Conservation (phyloP, 2,329 filamentous ascomycete genomes). For the Colletotrichum phormii region DNA sequence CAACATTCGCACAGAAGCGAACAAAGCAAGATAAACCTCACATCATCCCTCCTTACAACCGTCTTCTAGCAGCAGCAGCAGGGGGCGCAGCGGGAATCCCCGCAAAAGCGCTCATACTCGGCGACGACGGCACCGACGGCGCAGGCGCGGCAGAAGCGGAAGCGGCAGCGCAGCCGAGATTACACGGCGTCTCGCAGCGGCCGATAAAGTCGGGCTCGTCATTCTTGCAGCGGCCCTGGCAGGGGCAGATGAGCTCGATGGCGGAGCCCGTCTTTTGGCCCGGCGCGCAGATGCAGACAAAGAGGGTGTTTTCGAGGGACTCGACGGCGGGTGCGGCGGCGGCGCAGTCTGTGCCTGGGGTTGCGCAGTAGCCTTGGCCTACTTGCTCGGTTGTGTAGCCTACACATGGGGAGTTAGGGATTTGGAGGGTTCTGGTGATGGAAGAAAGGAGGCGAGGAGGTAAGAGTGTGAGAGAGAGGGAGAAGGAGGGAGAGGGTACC, state of each 20-base stretch:
- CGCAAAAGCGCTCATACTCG: not conserved
- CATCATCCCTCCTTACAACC: not conserved
- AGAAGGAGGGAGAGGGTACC: not conserved
- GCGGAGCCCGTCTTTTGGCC: constrained; percentile 47
- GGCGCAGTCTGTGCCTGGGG: constrained; percentile 49
- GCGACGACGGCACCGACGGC: not conserved
- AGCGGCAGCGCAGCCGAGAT: constrained; percentile 45
- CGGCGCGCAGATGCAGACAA: constrained; percentile 51
- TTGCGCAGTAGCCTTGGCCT: constrained; percentile 50
- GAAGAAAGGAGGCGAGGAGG: too few relatives aligned
- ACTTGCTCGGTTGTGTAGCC: constrained; percentile 43
- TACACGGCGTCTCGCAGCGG: constrained; percentile 51
- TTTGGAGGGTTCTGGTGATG: too few relatives aligned
- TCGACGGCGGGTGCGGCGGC: constrained; percentile 45
- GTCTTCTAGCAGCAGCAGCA: not conserved
- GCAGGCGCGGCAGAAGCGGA: not conserved
- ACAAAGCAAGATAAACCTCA: not conserved
- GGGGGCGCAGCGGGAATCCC: not conserved
- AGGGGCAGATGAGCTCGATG: constrained; percentile 53
- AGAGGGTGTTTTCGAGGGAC: constrained; percentile 45
- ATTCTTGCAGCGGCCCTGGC: constrained; percentile 51
- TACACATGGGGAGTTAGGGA: too few relatives aligned
- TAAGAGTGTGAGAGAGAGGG: too few relatives aligned
- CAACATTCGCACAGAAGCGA: not conserved
- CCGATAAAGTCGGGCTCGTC: constrained; percentile 53